These are phyloP conservation scores for Streptanthus diversifolius DNA, from an alignment of 345 rosid genomes.

Conservation along the genomic window DNA sequence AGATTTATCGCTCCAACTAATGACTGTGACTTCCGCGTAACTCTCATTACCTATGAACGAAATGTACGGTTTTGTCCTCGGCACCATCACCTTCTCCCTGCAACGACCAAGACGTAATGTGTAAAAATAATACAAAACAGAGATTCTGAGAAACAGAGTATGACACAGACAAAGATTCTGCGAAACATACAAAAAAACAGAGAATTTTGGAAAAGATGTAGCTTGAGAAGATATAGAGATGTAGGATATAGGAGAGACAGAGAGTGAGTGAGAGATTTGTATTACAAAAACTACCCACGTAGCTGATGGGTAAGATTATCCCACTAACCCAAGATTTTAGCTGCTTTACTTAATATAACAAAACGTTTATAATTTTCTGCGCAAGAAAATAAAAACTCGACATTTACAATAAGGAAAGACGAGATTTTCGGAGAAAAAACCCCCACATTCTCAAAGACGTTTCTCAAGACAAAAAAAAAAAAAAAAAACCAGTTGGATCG, in stretches of 20 bases:
- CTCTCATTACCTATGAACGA: constrained; percentile 68
- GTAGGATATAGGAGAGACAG: no score
- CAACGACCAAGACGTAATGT: not conserved
- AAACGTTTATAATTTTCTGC: not conserved
- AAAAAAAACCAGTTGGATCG: not conserved
- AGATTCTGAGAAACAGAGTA: not conserved
- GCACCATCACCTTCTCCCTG: constrained; percentile 79
- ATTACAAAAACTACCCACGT: constrained; percentile 39
- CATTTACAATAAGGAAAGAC: not conserved
- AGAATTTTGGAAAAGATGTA: not conserved
- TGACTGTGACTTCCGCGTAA: constrained; percentile 40
- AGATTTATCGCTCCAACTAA: constrained; percentile 73
- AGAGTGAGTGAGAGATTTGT: not conserved
- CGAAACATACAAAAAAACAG: not conserved
- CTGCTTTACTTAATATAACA: not conserved
- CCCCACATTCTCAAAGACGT: not conserved
- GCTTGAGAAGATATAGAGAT: not conserved
- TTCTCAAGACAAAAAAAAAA: not conserved
- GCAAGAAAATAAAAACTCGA: not conserved
- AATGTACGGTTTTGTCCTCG: constrained; percentile 60
- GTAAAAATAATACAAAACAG: not conserved
- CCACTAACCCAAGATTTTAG: constrained; percentile 44
- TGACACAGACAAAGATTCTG: constrained; percentile 12
- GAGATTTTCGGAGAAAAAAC: not conserved
- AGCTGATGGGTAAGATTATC: constrained; percentile 22